A percentile compares a stretch with the other conserved stretches of the same genome.
Conservation (phyloP, 805 yeast genomes). For the Myxozyma sirexii region DNA sequence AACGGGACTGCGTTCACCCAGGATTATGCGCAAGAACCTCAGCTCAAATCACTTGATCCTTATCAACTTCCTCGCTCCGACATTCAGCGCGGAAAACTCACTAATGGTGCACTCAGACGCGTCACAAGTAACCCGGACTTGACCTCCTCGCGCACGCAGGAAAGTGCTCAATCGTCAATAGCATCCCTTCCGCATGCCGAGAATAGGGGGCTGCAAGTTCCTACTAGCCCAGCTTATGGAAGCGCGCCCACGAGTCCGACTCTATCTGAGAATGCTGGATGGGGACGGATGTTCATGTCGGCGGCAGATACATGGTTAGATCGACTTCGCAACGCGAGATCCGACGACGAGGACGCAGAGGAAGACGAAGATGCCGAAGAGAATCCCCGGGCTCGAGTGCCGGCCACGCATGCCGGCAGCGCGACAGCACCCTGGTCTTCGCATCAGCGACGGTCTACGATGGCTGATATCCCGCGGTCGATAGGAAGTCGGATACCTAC, state of each 20-base stretch:
- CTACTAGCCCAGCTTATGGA: background rate
- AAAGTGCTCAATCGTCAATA: background rate
- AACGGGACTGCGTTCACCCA: background rate
- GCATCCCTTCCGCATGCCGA: no score
- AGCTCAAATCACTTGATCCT: no score
- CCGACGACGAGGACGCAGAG: slow-evolving; percentile 1
- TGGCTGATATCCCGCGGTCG: slow-evolving; percentile 7
- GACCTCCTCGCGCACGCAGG: background rate
- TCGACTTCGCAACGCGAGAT: slow-evolving; percentile 9
- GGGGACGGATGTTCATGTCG: slow-evolving; percentile 13
- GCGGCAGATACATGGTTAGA: slow-evolving; percentile 18
- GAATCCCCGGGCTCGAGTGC: background rate
- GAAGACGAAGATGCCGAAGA: background rate
- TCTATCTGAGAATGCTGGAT: slow-evolving; percentile 5
- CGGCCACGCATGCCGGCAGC: background rate
- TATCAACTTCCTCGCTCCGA: no score
- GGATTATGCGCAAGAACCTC: no score
- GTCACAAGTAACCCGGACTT: slow-evolving; percentile 1
- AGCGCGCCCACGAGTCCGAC: slow-evolving; percentile 2
- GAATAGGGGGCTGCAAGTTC: no score
- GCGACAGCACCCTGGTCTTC: no score
- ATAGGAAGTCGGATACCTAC: background rate
- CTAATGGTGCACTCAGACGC: no score
- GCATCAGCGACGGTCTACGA: slow-evolving; percentile 7
- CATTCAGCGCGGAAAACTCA: no score